These are phyloP conservation scores for Phytophthora pisi DNA, from an alignment of 352 stramenopile species.

Conservation along the genomic window DNA sequence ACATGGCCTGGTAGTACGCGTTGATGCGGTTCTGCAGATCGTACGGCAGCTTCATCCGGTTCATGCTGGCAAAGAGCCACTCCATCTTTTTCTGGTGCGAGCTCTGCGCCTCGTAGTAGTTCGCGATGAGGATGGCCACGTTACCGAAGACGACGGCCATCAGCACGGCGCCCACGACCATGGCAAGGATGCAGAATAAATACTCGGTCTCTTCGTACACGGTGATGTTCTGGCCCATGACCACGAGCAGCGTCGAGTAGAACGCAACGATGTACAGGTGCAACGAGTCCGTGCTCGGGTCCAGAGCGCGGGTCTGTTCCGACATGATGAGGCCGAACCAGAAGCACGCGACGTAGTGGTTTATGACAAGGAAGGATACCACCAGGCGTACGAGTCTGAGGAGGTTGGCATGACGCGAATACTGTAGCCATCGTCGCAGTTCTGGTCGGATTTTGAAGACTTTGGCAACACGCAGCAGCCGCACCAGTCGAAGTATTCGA, in stretches of 20 bases:
- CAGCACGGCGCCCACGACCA: constrained; percentile 75
- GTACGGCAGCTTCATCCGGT: constrained; percentile 74
- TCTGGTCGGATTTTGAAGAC: constrained; percentile 77
- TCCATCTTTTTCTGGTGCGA: constrained; percentile 89
- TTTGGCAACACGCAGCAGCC: constrained; percentile 70
- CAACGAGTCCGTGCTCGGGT: constrained; percentile 30
- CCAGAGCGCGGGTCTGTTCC: constrained; percentile 48
- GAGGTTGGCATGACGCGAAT: constrained; percentile 82
- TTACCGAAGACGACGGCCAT: constrained; percentile 90
- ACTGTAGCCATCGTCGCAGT: constrained; percentile 78
- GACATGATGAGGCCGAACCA: constrained; percentile 74
- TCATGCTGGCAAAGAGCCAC: constrained; percentile 86
- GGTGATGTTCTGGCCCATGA: constrained; percentile 82
- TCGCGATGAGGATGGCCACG: constrained; percentile 84
- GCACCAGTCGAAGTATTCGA: constrained; percentile 70
- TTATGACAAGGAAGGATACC: constrained; percentile 68
- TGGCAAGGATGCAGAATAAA: constrained; percentile 69
- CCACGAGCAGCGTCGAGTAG: constrained; percentile 70
- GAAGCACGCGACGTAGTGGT: constrained; percentile 82
- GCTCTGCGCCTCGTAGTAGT: constrained; percentile 87
- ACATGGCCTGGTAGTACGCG: constrained; percentile 89
- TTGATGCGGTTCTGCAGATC: constrained; percentile 86
- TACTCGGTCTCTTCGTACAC: constrained; percentile 76
- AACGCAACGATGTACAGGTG: constrained; percentile 74
- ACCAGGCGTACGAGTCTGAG: constrained; percentile 73